phyloP scores from a whole-genome alignment of 257 asterid species.

The Plantago ovata region DNA sequence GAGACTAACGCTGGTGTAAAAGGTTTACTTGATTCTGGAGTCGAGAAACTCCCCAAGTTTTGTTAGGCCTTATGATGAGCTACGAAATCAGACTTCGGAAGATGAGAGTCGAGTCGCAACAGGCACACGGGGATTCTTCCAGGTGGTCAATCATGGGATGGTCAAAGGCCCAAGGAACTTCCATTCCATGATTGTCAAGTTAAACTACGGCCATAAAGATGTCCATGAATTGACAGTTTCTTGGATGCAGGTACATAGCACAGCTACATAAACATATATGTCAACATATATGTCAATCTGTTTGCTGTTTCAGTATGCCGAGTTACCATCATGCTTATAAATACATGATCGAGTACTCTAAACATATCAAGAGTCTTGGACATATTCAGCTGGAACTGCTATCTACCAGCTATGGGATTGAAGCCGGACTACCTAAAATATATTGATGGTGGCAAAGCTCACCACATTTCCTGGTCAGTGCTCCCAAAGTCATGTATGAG shows the following conservation, averaged over 20 bases:
- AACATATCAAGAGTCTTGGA: constrained; percentile 9
- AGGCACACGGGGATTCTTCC: constrained; percentile 1
- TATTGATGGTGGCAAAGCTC: constrained; percentile 11
- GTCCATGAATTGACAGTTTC: neutral
- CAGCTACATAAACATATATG: neutral
- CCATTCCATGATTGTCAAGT: neutral
- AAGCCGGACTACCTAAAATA: neutral
- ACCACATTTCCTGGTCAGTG: neutral
- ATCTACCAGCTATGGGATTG: neutral
- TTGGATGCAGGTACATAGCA: neutral
- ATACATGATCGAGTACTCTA: neutral
- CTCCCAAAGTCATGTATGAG: constrained; percentile 12
- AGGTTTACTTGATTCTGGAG: constrained; percentile 1
- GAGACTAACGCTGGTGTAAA: neutral
- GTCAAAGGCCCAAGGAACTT: neutral
- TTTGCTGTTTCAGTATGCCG: too few species aligned
- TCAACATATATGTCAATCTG: too few species aligned
- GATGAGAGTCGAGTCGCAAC: neutral
- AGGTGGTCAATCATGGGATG: neutral
- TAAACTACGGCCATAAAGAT: neutral
- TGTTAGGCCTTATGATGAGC: neutral
- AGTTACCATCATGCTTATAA: neutral
- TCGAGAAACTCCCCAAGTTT: neutral
- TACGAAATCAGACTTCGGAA: neutral
- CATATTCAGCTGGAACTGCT: neutral